Base-by-base conservation (phyloP, 129 eudicot species). In the Rutidosis leptorrhynchoides region DNA sequence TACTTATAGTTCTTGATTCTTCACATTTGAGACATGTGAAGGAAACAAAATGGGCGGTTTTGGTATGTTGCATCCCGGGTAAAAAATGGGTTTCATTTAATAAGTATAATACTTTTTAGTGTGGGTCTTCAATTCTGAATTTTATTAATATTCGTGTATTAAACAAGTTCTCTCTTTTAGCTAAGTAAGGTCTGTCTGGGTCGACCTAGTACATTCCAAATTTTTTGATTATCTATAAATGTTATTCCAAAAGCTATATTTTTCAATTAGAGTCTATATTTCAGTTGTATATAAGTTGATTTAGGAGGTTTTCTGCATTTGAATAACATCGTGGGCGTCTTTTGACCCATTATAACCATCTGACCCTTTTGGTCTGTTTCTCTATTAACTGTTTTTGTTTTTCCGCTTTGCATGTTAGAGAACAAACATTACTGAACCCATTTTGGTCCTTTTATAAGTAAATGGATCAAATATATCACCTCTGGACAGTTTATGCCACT, bases 1-100 rank as follows among this genome's bases (percentile, higher is more conserved):
- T 94, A 72, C 32, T 20, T 32, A 6, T 60, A 16, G 23, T 67
- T 32, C 28, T 57, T 5, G 16, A 37, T 16, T 33, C 14, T 3
- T 37, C 11, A 3, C 37, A 7, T 74, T 7, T 37, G 27, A 32
- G 67, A 17, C 48, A 42, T 19, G 26, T 17, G 8, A 35, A 26
- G 30, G 55, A 14, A 25, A 12, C 26, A 24, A 43, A 42, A 17
- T 6, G 65, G 54, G 24, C 0, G 19, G 48, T 25, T 49, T 7
- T 16, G 69, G n/a, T 8, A n/a, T 4, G 32, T 43, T 42, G 56
- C 24, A n/a, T 65, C 29, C 20, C 23, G 6, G 14, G 22, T 20
- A 28, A 20, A 20, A 12, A 67, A 29, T 20, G 62, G 61, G 32
- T 67, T 49, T 2, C 10, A 0, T 48, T 48, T 24, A 49, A 49